These are phyloP conservation scores for Ophiostoma pallidulum DNA, from an alignment of 2,329 filamentous ascomycete species.

Conservation along the genomic window DNA sequence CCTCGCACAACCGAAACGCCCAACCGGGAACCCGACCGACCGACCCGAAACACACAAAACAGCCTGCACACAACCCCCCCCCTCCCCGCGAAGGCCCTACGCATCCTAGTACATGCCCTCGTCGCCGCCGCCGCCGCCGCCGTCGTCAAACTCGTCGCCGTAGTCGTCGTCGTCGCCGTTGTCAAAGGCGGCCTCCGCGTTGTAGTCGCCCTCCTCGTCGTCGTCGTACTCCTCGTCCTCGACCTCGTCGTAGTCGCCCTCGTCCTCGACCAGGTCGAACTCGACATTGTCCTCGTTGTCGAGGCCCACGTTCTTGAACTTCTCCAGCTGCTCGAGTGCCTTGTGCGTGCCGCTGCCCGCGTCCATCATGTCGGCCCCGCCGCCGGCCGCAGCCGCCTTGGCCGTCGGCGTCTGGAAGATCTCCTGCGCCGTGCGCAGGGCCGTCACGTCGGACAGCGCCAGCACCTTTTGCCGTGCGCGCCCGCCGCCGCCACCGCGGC, in stretches of 20 bases:
- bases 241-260: conserved; percentile 37
- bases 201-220: too few relatives aligned
- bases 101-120: conserved; percentile 21
- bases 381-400: neutral
- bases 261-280: conserved; percentile 39
- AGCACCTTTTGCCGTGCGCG: conserved; percentile 26
- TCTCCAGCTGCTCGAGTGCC: conserved; percentile 36
- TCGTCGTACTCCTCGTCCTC: conserved; percentile 46
- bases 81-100: too few relatives aligned
- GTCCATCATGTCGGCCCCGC: too few relatives aligned
- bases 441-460: conserved; percentile 37
- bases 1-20: too few relatives aligned
- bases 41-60: too few relatives aligned
- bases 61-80: too few relatives aligned
- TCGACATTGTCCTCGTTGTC: conserved; percentile 28
- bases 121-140: conserved; percentile 32
- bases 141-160: conserved; percentile 40
- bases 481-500: too few relatives aligned
- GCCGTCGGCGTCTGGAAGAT: conserved; percentile 30
- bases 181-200: conserved; percentile 53
- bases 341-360: conserved; percentile 27
- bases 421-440: conserved; percentile 41
- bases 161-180: conserved; percentile 43
- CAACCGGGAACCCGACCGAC: too few relatives aligned
- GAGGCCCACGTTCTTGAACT: conserved; percentile 33